Conservation (phyloP, 2,329 filamentous ascomycete genomes). For the Leptographium wingfieldii region DNA sequence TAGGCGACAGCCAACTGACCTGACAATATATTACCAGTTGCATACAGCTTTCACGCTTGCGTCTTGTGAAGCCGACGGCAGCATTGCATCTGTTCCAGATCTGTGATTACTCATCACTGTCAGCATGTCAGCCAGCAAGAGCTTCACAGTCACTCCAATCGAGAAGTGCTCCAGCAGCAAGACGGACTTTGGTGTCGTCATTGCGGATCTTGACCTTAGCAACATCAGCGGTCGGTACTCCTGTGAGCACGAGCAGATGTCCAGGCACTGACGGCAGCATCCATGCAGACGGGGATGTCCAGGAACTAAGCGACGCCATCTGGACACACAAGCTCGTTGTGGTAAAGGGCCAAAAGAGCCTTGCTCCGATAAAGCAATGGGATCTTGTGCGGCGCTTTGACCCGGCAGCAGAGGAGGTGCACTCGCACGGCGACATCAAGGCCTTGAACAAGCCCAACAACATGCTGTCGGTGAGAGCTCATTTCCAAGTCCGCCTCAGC, state of each 20-base stretch:
- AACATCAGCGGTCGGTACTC: constrained; percentile 18
- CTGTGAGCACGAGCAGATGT: neutral
- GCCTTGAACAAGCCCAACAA: constrained; percentile 27
- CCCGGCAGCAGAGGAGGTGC: constrained; percentile 25
- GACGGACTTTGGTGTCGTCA: constrained; percentile 22
- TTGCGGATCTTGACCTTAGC: constrained; percentile 25
- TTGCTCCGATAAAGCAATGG: constrained; percentile 30
- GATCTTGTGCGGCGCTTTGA: constrained; percentile 31
- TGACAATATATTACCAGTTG: neutral
- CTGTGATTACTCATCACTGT: neutral
- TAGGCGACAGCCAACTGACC: neutral
- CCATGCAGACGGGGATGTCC: constrained; percentile 22
- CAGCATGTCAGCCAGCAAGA: constrained; percentile 13
- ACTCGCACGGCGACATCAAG: constrained; percentile 28
- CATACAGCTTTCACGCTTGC: no score
- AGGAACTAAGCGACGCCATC: constrained; percentile 24
- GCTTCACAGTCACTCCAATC: constrained; percentile 23
- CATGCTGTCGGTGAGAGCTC: constrained; percentile 16
- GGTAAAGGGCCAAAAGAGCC: constrained; percentile 28
- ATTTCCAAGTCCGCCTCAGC: neutral
- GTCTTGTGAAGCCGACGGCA: neutral
- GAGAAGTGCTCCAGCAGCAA: constrained; percentile 21
- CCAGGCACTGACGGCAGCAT: neutral
- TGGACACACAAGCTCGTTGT: constrained; percentile 31
- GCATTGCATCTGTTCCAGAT: no score